Conservation (phyloP, 176 grass and related monocot genomes). For the Melocanna baccifera region DNA sequence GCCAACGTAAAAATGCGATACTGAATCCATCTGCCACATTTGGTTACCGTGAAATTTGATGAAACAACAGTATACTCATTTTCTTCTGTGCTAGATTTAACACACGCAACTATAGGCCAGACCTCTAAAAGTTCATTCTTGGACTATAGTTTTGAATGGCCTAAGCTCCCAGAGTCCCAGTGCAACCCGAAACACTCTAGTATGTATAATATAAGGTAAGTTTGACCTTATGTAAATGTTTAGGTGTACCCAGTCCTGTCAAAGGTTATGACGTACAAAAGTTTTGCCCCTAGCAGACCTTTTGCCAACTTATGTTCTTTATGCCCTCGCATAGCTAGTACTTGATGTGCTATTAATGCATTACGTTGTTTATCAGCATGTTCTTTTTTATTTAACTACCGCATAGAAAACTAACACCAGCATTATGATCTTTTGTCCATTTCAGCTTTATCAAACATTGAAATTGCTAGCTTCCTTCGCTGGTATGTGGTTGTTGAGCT, state of each 20-base stretch:
- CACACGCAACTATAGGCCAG: not conserved
- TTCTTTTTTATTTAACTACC: not conserved
- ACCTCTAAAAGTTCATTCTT: not conserved
- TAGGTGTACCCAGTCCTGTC: not conserved
- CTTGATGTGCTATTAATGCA: not conserved
- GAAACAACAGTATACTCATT: not conserved
- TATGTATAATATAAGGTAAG: slow-evolving; percentile 3
- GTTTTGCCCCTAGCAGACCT: not conserved
- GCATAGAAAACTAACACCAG: not conserved
- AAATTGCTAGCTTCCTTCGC: slow-evolving; percentile 94
- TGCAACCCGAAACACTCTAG: not conserved
- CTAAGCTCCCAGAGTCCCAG: not conserved
- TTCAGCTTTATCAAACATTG: slow-evolving; percentile 93
- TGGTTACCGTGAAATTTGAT: not conserved
- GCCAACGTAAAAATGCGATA: not conserved
- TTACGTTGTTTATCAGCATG: slow-evolving; percentile 13
- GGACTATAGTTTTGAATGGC: not conserved
- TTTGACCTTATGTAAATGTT: not conserved
- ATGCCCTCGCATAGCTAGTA: not conserved
- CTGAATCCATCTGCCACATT: not conserved
- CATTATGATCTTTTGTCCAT: not conserved
- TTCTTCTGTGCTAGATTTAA: not conserved
- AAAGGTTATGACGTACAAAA: not conserved
- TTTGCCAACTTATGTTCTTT: not conserved
- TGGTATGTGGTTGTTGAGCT: slow-evolving; percentile 98